Percentiles rank a stretch among this genome's conserved stretches.
Evolutionary conservation across 2,329 filamentous ascomycete genomes (phyloP).

Genomic region (Cryphonectria japonica): DNA sequence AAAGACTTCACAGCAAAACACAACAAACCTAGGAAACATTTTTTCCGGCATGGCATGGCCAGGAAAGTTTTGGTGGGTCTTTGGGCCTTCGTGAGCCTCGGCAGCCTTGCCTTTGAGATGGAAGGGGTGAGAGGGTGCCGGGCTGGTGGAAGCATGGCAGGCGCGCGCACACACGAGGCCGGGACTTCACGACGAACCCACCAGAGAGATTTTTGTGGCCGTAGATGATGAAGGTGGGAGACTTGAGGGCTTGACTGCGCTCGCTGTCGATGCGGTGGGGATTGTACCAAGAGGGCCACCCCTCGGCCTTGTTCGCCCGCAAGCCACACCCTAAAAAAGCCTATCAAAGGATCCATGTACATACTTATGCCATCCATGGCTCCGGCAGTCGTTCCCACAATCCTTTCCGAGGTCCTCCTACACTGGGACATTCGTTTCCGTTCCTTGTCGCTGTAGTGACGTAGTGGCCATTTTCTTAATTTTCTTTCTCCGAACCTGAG

Average conservation of each 20-base stretch:
- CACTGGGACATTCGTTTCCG: neutral
- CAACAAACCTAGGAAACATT: neutral
- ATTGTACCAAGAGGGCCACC: too few species aligned
- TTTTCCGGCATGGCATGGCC: too few species aligned
- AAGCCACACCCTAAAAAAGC: neutral
- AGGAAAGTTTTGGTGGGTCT: neutral
- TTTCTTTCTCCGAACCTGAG: neutral
- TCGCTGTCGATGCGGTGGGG: too few species aligned
- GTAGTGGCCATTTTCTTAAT: neutral
- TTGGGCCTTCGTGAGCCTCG: neutral
- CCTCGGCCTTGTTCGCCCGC: neutral
- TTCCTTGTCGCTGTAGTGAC: neutral
- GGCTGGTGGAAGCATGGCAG: too few species aligned
- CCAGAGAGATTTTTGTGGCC: neutral
- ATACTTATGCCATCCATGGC: neutral
- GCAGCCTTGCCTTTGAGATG: neutral
- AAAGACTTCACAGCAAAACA: neutral
- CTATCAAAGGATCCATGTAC: neutral
- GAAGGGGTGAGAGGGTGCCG: neutral
- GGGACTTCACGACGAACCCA: neutral
- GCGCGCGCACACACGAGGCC: neutral
- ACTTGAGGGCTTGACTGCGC: neutral
- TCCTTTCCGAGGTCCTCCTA: neutral
- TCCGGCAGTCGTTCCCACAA: slow-evolving; percentile 1
- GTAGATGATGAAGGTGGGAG: neutral